Evolutionary conservation across 257 asterid species (phyloP).

Genomic region (Plantago ovata): DNA sequence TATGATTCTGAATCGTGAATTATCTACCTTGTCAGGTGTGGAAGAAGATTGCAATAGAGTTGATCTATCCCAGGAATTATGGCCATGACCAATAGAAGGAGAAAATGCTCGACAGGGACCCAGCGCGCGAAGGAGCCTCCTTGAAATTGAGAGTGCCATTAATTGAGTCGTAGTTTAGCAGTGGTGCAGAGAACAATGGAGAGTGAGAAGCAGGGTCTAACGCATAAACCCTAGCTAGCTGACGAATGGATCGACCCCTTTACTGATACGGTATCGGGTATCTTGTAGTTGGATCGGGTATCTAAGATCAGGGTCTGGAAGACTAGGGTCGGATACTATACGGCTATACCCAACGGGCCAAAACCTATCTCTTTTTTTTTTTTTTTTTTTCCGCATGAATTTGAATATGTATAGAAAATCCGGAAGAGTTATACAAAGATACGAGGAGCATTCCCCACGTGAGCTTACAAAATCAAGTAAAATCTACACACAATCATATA

Average conservation of each 20-base stretch:
- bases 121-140: conserved; percentile 16
- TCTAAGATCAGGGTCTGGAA: too few species aligned
- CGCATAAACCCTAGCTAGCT: not conserved
- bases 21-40: conserved; percentile 23
- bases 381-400: too few species aligned
- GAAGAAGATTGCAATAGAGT: conserved; percentile 27
- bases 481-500: too few species aligned
- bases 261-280: too few species aligned
- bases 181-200: not conserved
- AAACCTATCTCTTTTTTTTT: too few species aligned
- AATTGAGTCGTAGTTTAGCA: not conserved
- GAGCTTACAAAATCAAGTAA: too few species aligned
- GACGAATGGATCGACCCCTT: not conserved
- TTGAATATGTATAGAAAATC: too few species aligned
- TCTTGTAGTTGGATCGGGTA: too few species aligned
- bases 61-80: conserved; percentile 1
- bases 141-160: conserved; percentile 29
- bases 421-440: too few species aligned
- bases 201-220: not conserved
- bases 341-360: too few species aligned
- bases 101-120: conserved; percentile 17
- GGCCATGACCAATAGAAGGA: conserved; percentile 13
- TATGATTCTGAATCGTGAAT: not conserved
- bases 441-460: too few species aligned
- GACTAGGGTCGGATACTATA: too few species aligned